Evolutionary conservation across 2,329 filamentous ascomycete genomes (phyloP).

Genomic region (Trichophyton benhamiae): DNA sequence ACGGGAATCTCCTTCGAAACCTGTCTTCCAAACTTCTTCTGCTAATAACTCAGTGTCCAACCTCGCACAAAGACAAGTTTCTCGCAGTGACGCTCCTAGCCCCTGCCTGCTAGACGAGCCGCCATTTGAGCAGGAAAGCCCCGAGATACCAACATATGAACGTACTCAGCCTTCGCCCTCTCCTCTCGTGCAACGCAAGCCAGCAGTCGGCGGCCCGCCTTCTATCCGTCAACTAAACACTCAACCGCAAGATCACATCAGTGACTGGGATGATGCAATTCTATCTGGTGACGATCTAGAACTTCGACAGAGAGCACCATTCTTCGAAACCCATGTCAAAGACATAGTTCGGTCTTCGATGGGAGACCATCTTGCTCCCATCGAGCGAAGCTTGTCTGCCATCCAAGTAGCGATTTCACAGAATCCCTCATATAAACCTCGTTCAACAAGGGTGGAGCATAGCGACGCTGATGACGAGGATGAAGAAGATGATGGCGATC

Average conservation of each 20-base stretch:
- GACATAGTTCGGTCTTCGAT: constrained; percentile 68
- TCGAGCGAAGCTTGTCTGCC: constrained; percentile 64
- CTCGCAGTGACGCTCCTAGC: constrained; percentile 60
- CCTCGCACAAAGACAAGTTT: constrained; percentile 15
- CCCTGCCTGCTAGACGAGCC: constrained; percentile 52
- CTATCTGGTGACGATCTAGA: constrained; percentile 74
- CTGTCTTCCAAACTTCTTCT: constrained; percentile 5
- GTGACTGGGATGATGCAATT: constrained; percentile 86
- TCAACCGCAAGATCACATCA: constrained; percentile 51
- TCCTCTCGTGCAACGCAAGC: constrained; percentile 12
- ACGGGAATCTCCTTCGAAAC: constrained; percentile 20
- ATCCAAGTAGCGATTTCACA: constrained; percentile 60
- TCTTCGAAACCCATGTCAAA: constrained; percentile 86
- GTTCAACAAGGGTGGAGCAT: constrained; percentile 56
- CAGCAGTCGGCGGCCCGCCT: constrained; percentile 26
- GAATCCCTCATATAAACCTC: constrained; percentile 45
- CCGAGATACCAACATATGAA: background rate
- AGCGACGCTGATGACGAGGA: constrained; percentile 95
- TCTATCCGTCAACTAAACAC: constrained; percentile 53
- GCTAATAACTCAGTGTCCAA: constrained; percentile 6
- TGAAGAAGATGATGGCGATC: constrained; percentile 42
- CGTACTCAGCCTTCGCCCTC: background rate
- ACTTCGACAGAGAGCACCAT: constrained; percentile 64
- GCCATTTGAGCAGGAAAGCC: constrained; percentile 18
- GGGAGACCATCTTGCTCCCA: constrained; percentile 61